phyloP scores from a whole-genome alignment of 2,329 filamentous ascomycete species.

The Curvularia verruculosa region DNA sequence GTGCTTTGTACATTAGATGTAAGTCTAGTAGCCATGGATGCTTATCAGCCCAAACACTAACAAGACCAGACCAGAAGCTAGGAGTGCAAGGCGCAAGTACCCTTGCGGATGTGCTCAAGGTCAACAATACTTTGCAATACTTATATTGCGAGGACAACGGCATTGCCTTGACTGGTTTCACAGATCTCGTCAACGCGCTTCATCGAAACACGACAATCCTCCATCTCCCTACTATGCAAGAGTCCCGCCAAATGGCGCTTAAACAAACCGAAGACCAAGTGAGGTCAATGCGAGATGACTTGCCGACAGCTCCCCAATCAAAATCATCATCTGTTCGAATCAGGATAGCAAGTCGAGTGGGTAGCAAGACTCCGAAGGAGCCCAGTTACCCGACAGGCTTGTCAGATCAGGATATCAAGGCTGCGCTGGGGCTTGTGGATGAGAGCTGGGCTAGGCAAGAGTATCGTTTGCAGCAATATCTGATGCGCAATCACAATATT shows the following conservation, averaged over 20 bases:
- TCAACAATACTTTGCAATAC: constrained; percentile 67
- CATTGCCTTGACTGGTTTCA: constrained; percentile 73
- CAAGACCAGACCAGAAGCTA: constrained; percentile 63
- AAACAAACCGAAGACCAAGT: constrained; percentile 64
- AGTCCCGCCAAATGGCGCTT: constrained; percentile 66
- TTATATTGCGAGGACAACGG: constrained; percentile 75
- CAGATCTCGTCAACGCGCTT: constrained; percentile 71
- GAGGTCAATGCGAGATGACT: constrained; percentile 57
- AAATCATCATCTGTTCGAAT: constrained; percentile 44
- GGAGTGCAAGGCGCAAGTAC: constrained; percentile 73
- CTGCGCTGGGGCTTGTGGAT: constrained; percentile 54
- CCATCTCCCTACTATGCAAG: constrained; percentile 67
- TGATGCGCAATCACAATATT: constrained; percentile 56
- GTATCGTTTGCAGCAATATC: constrained; percentile 54
- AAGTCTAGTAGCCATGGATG: constrained; percentile 9
- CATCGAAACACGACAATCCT: constrained; percentile 68
- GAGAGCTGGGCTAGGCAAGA: constrained; percentile 59
- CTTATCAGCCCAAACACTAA: constrained; percentile 18
- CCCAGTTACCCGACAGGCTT: constrained; percentile 33
- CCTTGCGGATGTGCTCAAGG: constrained; percentile 70
- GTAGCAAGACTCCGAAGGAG: constrained; percentile 35
- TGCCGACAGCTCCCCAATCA: constrained; percentile 27
- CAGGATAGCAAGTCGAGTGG: constrained; percentile 42
- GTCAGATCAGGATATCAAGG: constrained; percentile 58
- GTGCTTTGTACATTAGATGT: constrained; percentile 66